Evolutionary conservation across 2,329 filamentous ascomycete genomes (phyloP).

Genomic region (Penicillium brevicompactum): DNA sequence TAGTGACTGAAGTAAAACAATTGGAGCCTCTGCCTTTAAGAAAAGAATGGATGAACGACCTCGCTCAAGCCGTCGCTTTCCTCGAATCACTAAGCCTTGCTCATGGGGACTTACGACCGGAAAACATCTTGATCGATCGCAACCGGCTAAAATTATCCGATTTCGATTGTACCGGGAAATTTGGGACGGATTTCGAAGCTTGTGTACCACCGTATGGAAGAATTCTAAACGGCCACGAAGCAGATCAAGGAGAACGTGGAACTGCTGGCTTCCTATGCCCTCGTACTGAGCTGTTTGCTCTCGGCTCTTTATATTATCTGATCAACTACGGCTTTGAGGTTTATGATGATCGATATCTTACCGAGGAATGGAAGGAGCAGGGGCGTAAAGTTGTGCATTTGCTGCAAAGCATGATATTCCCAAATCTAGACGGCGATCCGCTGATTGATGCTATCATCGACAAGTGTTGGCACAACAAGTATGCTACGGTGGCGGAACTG

Average conservation of each 20-base stretch:
- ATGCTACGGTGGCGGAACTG: conserved; percentile 20
- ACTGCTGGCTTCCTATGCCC: conserved; percentile 24
- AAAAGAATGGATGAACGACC: conserved; percentile 35
- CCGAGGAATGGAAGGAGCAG: too few relatives aligned
- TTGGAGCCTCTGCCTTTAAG: conserved; percentile 17
- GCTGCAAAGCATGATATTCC: too few relatives aligned
- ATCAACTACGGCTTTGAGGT: too few relatives aligned
- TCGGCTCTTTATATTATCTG: too few relatives aligned
- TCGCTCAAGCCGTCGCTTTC: conserved; percentile 34
- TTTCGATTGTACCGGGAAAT: conserved; percentile 31
- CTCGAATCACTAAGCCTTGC: conserved; percentile 35
- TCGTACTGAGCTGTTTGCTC: too few relatives aligned
- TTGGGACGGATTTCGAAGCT: conserved; percentile 27
- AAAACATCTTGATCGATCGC: conserved; percentile 34
- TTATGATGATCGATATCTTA: too few relatives aligned
- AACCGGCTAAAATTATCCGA: conserved; percentile 30
- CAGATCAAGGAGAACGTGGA: conserved; percentile 20
- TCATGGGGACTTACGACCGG: conserved; percentile 34
- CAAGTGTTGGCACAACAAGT: too few relatives aligned
- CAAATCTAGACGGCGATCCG: too few relatives aligned
- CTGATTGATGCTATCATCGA: too few relatives aligned
- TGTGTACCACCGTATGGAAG: conserved; percentile 29
- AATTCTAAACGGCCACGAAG: conserved; percentile 24
- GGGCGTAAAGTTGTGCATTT: too few relatives aligned
- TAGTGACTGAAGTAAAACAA: too few relatives aligned